Base-by-base conservation (phyloP, 352 stramenopile species). In the Pythium graminicola region DNA sequence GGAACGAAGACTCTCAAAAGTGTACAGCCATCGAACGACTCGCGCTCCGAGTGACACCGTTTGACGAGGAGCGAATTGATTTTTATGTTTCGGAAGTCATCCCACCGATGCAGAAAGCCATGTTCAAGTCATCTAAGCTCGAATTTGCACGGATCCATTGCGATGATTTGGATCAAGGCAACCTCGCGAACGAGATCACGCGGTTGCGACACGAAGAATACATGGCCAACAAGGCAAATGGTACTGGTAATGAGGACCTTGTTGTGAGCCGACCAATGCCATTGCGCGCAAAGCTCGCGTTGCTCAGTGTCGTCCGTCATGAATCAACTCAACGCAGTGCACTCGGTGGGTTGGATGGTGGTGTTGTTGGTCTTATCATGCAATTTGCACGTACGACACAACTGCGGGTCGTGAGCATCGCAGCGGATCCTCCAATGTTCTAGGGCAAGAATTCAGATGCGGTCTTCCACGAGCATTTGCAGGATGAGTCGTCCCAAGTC, bases 141-240 rank as follows among this genome's bases (percentile, higher is more conserved):
- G 52, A 60, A 27, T 60, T 46, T 43, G 43, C 47, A 10, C 52
- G 52, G 1, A 47, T 60, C 24, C 52, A 60, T 16, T 60, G 52
- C 43, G 43, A 41, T 9, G 35, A 51, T 23, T 19, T 44, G 22
- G 52, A 60, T 27, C 35, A 53, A 14, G 36, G 43, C 20, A 38
- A 57, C 29, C 50, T 50, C 23, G 32, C 22, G 11, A 50, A 28
- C 29, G 50, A 57, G 50, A 40, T 57, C 13, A 45, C 28, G 16
- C 27, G 27, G 28, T 41, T 57, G 23, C 48, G 48, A 14, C 48
- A 47, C 20, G 19, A 54, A 24, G 47, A 54, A n/a, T 20, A 45
- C 9, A 22, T 42, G 20, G 22, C 14, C 28, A 24, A 38, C 19
- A 16, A 42, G 23, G 1, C n/a, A 9, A 19, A 7, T 22, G 7